Base-by-base conservation (phyloP, 345 rosid species). In the Jatropha curcas region DNA sequence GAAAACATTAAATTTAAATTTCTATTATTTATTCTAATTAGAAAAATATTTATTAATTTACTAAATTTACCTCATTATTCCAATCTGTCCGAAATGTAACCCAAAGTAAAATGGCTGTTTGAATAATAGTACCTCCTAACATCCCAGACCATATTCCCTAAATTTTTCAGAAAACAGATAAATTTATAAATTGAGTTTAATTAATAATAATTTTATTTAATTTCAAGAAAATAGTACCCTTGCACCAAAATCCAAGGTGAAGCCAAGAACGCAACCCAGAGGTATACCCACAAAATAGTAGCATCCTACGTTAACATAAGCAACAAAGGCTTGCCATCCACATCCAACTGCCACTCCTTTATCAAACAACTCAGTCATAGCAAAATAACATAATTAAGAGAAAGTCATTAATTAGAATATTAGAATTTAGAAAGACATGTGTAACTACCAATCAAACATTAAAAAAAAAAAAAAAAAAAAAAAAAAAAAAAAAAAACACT, bases 281-380 rank as follows among this genome's bases (percentile, higher is more conserved):
- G 93, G 97, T 19, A 88, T 62, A 2, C 93, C 93, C 33, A 90
- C 76, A 8, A 90, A 1, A 78, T 88, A 88, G 74, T 89, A 92
- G 62, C 96, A 90, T 22, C 90, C 97, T 6, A 90, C 82, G 50
- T 90, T 92, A 0, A 92, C 92, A 31, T 86, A 92, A 5, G 97
- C 97, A 16, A 92, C 94, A 82, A 90, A 84, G 16, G 95, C 90
- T 80, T 92, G 93, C 96, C 97, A 90, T 74, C 95, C 93, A 59
- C 93, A 88, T 1, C 93, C 97, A 24, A 88, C 93, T 39, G 92
- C 96, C 55, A 90, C 97, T 27, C 97, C 94, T 87, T 59, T 0
- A 0, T 41, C 2, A 41, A 41, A 10, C 13, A 41, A 41, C n/a
- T n/a, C n/a, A n/a, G n/a, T n/a, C n/a, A n/a, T n/a, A n/a, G n/a